Base-by-base conservation (phyloP, 2,329 filamentous ascomycete species). In the Arachnomyces sp. region DNA sequence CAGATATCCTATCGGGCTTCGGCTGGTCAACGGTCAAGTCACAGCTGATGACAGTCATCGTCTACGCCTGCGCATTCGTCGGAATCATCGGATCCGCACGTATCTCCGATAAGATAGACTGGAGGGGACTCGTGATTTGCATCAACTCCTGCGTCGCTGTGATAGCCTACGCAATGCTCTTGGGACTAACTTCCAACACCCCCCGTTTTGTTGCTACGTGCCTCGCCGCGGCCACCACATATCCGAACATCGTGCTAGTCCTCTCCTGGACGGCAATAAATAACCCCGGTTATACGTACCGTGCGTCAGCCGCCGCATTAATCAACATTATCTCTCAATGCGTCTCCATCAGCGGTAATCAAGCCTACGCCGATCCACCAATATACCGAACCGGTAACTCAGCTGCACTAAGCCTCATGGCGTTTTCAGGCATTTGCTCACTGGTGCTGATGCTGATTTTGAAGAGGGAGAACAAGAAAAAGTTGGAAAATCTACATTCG, bases 41-140 rank as follows among this genome's bases (percentile, higher is more conserved):
- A 7, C 45, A 47, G 35, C 34, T 47, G 2, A 47, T 47, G 45
- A 36, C 45, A 4, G 40, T 45, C 6, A 38, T 47, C 37, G 40
- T 47, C 11, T 47, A 47, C 34, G 43, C 37, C 11, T 42, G 43
- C 34, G 39, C 33, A 11, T 44, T 44, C 29, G 35, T 42, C 34
- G 39, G 28, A 12, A 47, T 47, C 30, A 13, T 47, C n/a, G 25
- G 32, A 7, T 45, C 34, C 7, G 43, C 43, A 11, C 25, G 35
- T 13, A 30, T 46, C 6, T 43, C 45, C 2, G 45, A 47, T 40
- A 44, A 36, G 34, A 32, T 28, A 8, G 25, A 31, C 9, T 31
- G 16, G 3, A 39, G 43, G 6, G 43, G 43, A 2, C 18, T 34
- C 2, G 9, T 38, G 21, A 39, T 44, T 14, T 21, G 41, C 12